Base-by-base conservation (phyloP, 139 green algal species). In the Limnomonas spitsbergensis region DNA sequence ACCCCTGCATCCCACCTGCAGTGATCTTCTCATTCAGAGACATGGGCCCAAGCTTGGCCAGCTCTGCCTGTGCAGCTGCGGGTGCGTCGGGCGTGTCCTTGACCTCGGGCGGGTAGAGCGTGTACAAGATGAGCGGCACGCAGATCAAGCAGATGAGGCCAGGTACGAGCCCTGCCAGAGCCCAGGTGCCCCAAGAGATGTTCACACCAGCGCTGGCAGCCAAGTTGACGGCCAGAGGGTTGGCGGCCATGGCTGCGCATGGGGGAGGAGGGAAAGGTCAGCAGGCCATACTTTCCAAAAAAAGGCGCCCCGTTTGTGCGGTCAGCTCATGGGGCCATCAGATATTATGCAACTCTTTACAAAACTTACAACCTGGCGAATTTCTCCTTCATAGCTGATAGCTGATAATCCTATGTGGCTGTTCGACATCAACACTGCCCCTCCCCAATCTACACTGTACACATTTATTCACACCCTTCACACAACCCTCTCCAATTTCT, bases 1-100 rank as follows among this genome's bases (percentile, higher is more conserved):
- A n/a, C 31, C 9, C 66, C 6, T 32, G 9, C 9, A 14, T 29
- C 75, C 14, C 75, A 81, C 80, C 75, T 6, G 85, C 85, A 31
- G 87, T 98, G 85, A 99, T 94, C 89, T 98, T 98, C 89, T 99
- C 95, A 69, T 99, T 92, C 1, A 67, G 80, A 37, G 84, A 92
- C 88, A 99, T 93, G 7, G 96, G 94, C 32, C 96, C 96, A 77
- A 98, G 91, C 89, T 95, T 95, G 26, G 89, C 87, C 47, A 99
- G 91, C 88, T 99, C 94, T 86, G 94, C 89, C 75, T 88, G 83
- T 24, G 92, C 95, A 69, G 95, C 88, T 36, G 80, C 83, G 27
- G 96, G 96, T 2, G 96, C 96, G 73, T 99, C 94, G 4, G 96
- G 96, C 26, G 94, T 97, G 78, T 97, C 91, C 87, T 99, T 98